Conservation (phyloP, 257 asterid genomes). For the Gentiana straminea region DNA sequence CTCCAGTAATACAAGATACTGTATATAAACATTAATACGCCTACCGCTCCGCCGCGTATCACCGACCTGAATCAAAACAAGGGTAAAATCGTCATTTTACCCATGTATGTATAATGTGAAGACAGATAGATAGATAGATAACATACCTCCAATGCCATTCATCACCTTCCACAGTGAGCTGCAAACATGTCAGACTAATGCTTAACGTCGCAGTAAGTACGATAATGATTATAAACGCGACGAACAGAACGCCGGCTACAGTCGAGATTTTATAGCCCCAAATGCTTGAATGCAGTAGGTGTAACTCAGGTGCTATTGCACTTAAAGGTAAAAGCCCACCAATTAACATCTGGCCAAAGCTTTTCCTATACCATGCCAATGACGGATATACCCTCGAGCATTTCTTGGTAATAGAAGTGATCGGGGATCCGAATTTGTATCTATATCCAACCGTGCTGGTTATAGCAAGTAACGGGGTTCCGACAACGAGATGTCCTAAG, state of each 20-base stretch:
- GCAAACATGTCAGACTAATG: slow-evolving; percentile 65
- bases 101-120: neutral
- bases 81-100: slow-evolving; percentile 2
- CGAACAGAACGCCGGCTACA: slow-evolving; percentile 36
- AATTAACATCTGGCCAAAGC: slow-evolving; percentile 64
- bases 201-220: slow-evolving; percentile 48
- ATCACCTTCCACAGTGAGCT: slow-evolving; percentile 64
- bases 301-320: slow-evolving; percentile 64
- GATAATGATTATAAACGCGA: slow-evolving; percentile 43
- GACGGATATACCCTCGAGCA: slow-evolving; percentile 44
- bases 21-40: slow-evolving; percentile 54
- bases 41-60: slow-evolving; percentile 70
- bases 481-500: slow-evolving; percentile 35
- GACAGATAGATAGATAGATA: neutral
- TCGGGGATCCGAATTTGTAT: slow-evolving; percentile 31
- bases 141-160: slow-evolving; percentile 91
- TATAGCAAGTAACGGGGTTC: slow-evolving; percentile 51
- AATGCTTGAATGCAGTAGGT: slow-evolving; percentile 52
- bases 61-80: slow-evolving; percentile 50
- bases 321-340: slow-evolving; percentile 82
- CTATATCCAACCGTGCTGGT: slow-evolving; percentile 56
- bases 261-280: slow-evolving; percentile 79
- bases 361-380: slow-evolving; percentile 51
- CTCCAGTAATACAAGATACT: slow-evolving; percentile 45
- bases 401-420: slow-evolving; percentile 39